Evolutionary conservation across 2,329 filamentous ascomycete genomes (phyloP).

Genomic region (Epichloe festucae): DNA sequence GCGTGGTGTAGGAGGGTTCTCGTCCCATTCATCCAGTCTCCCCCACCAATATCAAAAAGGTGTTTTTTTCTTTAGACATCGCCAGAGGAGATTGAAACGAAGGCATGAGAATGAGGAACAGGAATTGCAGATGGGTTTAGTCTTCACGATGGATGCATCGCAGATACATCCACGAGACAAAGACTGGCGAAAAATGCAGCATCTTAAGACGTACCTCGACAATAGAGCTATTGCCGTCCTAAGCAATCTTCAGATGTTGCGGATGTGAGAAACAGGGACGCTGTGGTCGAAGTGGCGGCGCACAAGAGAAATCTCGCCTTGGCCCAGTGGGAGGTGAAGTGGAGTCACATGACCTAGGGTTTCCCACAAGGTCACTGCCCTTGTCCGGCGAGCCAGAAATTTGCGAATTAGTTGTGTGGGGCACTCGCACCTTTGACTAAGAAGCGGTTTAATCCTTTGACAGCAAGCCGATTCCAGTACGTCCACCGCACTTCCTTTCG

Average conservation of each 20-base stretch:
- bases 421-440: conserved; percentile 1
- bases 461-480: not conserved
- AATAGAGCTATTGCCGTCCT: conserved; percentile 48
- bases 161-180: conserved; percentile 15
- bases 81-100: conserved; percentile 7
- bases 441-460: conserved; percentile 4
- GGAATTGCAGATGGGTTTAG: conserved; percentile 2
- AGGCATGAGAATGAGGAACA: conserved; percentile 5
- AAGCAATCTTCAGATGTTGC: conserved; percentile 47
- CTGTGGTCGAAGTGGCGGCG: conserved; percentile 17
- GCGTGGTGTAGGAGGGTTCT: not conserved
- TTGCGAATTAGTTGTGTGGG: conserved; percentile 7
- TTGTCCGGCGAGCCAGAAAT: conserved; percentile 5
- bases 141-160: conserved; percentile 21
- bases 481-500: conserved; percentile 12
- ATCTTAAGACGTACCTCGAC: conserved; percentile 50
- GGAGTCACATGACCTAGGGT: conserved; percentile 16
- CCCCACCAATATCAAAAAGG: not conserved
- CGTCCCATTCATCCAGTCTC: not conserved
- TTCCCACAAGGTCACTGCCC: conserved; percentile 11
- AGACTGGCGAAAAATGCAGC: conserved; percentile 22
- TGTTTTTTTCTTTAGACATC: not conserved
- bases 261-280: conserved; percentile 16
- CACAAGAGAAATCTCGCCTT: conserved; percentile 16
- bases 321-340: conserved; percentile 3